phyloP scores from a whole-genome alignment of 805 yeast species.

The Candida manassasensis region DNA sequence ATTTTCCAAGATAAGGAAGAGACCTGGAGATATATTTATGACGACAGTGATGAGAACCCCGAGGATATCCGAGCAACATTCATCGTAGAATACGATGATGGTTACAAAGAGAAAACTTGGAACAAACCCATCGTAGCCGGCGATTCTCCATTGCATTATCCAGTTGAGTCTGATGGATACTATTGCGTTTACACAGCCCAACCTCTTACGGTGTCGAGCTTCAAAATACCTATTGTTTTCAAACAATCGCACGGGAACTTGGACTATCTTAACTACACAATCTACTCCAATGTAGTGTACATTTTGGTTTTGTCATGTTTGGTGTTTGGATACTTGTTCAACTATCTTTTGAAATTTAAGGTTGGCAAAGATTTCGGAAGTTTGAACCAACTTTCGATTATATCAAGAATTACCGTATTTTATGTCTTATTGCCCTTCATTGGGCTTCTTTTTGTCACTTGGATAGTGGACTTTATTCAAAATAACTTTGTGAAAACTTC shows the following conservation, averaged over 20 bases:
- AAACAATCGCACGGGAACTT: conserved; percentile 23
- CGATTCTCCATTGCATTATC: conserved; percentile 9
- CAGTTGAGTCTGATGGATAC: conserved; percentile 19
- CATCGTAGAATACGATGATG: conserved; percentile 4
- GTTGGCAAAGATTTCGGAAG: conserved; percentile 24
- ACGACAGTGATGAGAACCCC: conserved; percentile 6
- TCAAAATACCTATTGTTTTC: conserved; percentile 15
- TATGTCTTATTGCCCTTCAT: conserved; percentile 20
- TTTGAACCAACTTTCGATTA: conserved; percentile 23
- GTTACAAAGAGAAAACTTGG: conserved; percentile 3
- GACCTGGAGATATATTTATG: conserved; percentile 5
- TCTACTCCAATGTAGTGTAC: conserved; percentile 14
- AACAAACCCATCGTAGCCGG: conserved; percentile 4
- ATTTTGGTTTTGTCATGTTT: conserved; percentile 12
- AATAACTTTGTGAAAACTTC: conserved; percentile 12
- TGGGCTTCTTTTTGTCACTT: conserved; percentile 1
- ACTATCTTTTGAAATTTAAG: conserved; percentile 21
- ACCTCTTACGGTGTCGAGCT: conserved; percentile 9
- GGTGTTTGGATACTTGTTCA: conserved; percentile 18
- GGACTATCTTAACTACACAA: conserved; percentile 12
- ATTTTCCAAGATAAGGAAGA: conserved; percentile 7
- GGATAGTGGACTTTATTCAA: conserved; percentile 5
- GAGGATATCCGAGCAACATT: conserved; percentile 2
- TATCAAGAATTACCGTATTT: conserved; percentile 25
- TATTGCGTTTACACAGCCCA: conserved; percentile 30